These are phyloP conservation scores for Breviolum minutum DNA, from an alignment of 73 alveolate genomes.

Conservation along the genomic window DNA sequence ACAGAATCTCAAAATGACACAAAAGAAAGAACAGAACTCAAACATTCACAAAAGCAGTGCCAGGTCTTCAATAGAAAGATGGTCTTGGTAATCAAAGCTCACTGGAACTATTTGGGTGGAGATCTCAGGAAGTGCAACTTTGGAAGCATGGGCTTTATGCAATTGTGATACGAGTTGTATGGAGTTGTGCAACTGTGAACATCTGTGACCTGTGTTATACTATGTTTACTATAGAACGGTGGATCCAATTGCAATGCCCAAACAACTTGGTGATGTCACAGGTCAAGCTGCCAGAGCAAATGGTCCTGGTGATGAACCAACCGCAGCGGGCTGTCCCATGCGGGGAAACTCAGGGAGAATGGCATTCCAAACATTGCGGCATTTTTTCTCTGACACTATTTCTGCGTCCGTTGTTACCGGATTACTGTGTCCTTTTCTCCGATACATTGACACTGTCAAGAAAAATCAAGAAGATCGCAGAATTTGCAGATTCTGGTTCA, in stretches of 20 bases:
- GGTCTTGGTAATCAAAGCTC: slow-evolving; percentile 31
- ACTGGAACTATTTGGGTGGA: slow-evolving; percentile 39
- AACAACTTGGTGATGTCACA: neutral
- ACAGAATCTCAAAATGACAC: neutral
- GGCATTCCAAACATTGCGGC: no score
- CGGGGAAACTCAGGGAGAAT: neutral
- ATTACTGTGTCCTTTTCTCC: no score
- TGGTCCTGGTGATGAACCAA: slow-evolving; percentile 68
- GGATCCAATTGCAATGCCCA: no score
- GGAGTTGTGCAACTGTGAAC: neutral
- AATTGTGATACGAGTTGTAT: no score
- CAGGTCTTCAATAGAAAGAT: slow-evolving; percentile 72
- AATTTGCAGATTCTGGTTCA: no score
- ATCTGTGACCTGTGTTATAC: neutral
- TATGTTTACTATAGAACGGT: no score
- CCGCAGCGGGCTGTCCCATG: slow-evolving; percentile 90
- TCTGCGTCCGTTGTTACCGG: no score
- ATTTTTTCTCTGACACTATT: no score
- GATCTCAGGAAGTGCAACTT: neutral
- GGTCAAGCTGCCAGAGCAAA: slow-evolving; percentile 35
- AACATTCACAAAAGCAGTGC: neutral
- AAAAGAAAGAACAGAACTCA: neutral
- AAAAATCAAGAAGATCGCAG: no score
- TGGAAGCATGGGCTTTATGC: no score
- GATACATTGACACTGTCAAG: no score